Evolutionary conservation across 1,284 basidiomycete genomes (phyloP).

Genomic region (Heterobasidion annosum): DNA sequence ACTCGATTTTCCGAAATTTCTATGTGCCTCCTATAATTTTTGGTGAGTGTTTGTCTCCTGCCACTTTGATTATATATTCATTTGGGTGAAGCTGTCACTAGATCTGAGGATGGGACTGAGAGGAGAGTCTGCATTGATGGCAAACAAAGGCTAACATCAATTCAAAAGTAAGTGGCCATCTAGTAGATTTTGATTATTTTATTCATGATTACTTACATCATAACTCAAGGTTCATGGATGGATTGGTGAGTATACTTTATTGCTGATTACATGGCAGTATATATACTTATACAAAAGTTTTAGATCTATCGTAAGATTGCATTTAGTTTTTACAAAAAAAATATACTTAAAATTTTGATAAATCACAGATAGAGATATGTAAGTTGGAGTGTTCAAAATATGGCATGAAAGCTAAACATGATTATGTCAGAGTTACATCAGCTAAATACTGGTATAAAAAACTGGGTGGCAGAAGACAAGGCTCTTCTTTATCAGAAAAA

Average conservation of each 20-base stretch:
- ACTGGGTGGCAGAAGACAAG: not conserved
- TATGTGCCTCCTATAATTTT: conserved; percentile 58
- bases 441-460: conserved; percentile 41
- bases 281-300: not conserved
- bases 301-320: conserved; percentile 18
- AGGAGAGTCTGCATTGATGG: conserved; percentile 66
- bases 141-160: conserved; percentile 70
- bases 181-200: not conserved
- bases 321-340: not conserved
- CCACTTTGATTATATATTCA: not conserved
- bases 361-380: conserved; percentile 4
- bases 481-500: conserved; percentile 1
- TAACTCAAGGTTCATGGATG: conserved; percentile 55
- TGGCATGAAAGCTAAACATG: not conserved
- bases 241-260: conserved; percentile 32
- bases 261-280: not conserved
- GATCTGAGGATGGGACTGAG: conserved; percentile 50
- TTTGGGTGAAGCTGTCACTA: conserved; percentile 29
- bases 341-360: not conserved
- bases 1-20: conserved; percentile 32
- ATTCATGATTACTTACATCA: not conserved
- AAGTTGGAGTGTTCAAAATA: not conserved
- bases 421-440: conserved; percentile 10
- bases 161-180: conserved; percentile 38
- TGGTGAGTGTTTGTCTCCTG: conserved; percentile 22